These are phyloP conservation scores for Saccharomycopsis vini DNA, from an alignment of 805 yeast species.

Conservation along the genomic window DNA sequence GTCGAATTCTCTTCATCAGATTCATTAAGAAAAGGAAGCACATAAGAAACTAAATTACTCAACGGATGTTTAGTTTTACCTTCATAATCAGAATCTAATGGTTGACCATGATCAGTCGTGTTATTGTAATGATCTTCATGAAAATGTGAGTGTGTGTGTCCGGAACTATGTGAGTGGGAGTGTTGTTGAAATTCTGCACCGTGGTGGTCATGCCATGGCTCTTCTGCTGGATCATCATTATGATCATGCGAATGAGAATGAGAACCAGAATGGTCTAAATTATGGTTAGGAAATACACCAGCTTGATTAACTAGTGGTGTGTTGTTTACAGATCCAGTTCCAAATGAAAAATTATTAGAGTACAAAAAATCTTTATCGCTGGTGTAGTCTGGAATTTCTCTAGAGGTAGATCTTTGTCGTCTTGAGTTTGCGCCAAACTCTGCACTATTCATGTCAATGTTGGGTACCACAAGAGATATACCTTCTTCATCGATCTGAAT, in stretches of 20 bases:
- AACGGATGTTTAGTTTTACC: conserved; percentile 6
- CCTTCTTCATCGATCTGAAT: no score
- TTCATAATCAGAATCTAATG: conserved; percentile 1
- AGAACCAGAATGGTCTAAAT: conserved; percentile 10
- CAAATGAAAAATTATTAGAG: conserved; percentile 17
- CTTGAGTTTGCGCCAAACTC: no score
- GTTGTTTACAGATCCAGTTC: conserved; percentile 15
- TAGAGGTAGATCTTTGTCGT: not conserved
- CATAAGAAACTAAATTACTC: conserved; percentile 11
- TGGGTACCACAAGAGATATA: no score
- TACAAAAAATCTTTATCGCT: conserved; percentile 15
- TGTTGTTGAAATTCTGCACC: conserved; percentile 31
- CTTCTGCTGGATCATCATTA: conserved; percentile 23
- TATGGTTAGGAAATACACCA: no score
- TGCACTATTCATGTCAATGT: no score
- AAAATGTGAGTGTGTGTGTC: conserved; percentile 39
- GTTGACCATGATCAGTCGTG: conserved; percentile 1
- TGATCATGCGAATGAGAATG: conserved; percentile 21
- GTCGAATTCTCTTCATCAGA: not conserved
- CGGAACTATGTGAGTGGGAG: conserved; percentile 39
- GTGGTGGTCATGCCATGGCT: conserved; percentile 27
- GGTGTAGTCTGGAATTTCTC: conserved; percentile 9
- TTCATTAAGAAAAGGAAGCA: conserved; percentile 15
- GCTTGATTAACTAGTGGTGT: no score
- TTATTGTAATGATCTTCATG: conserved; percentile 54